A percentile compares a stretch with the other conserved stretches of the same genome.
These are phyloP conservation scores for Volutella citrinella DNA, from an alignment of 2,329 filamentous ascomycete species.

Conservation along the genomic window DNA sequence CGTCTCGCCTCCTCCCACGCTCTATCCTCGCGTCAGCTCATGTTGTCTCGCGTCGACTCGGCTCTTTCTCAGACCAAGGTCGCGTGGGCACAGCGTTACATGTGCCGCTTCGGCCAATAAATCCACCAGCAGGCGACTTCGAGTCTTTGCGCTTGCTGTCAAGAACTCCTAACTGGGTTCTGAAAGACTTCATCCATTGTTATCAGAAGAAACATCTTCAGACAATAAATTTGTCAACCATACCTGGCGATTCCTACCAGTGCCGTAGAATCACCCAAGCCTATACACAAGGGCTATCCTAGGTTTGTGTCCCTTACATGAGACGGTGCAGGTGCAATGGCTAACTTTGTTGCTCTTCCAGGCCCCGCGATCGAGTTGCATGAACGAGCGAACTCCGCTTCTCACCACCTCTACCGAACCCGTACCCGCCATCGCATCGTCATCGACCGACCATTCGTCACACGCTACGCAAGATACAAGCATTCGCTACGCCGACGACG, in stretches of 20 bases:
- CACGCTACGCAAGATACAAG: conserved; percentile 4
- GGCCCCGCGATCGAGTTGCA: too few species aligned
- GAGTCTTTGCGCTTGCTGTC: conserved; percentile 65
- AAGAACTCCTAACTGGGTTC: conserved; percentile 35
- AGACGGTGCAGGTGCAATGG: too few species aligned
- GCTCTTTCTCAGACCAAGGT: conserved; percentile 7
- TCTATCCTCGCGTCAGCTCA: too few species aligned
- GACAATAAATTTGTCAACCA: too few species aligned
- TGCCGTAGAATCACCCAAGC: too few species aligned
- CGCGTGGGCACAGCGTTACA: conserved; percentile 36
- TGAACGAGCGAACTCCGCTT: conserved; percentile 14
- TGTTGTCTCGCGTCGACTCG: conserved; percentile 17
- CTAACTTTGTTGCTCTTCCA: too few species aligned
- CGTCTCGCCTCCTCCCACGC: conserved; percentile 1
- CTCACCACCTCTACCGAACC: conserved; percentile 5
- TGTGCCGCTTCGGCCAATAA: conserved; percentile 44
- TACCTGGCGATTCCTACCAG: too few species aligned
- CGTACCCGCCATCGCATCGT: conserved; percentile 4
- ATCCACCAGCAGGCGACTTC: conserved; percentile 56
- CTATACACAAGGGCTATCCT: too few species aligned
- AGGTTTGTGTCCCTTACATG: too few species aligned
- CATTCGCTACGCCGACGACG: background rate
- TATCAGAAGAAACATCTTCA: conserved; percentile 1
- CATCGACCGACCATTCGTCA: conserved; percentile 3
- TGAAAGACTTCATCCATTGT: conserved; percentile 50